A percentile compares a stretch with the other conserved stretches of the same genome.
Conservation (phyloP, 2,329 filamentous ascomycete species). For the Pseudogymnoascus sp. region DNA sequence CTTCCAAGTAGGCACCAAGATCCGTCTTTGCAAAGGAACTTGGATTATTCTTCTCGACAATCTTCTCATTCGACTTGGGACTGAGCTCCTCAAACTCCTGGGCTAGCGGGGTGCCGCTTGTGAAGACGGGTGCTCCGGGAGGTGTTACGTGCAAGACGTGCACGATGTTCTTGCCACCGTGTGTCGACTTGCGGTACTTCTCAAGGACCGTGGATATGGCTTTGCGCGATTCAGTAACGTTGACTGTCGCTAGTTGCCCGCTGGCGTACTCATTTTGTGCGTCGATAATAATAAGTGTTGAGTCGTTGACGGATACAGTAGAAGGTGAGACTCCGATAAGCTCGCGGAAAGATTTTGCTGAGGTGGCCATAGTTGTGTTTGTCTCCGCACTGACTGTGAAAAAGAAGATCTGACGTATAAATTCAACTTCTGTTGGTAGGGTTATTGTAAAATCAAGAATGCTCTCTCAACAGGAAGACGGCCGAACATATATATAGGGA, state of each 20-base stretch:
- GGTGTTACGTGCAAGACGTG: constrained; percentile 53
- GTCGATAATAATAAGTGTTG: constrained; percentile 58
- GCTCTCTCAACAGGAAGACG: not conserved
- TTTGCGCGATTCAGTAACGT: constrained; percentile 45
- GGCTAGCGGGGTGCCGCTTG: constrained; percentile 49
- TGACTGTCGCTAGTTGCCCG: constrained; percentile 45
- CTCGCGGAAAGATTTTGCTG: constrained; percentile 22
- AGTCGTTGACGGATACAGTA: constrained; percentile 49
- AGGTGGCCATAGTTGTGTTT: not conserved
- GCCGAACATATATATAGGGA: not conserved
- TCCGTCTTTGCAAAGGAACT: constrained; percentile 54
- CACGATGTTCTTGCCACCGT: constrained; percentile 34
- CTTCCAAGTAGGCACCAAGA: constrained; percentile 46
- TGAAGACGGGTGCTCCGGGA: constrained; percentile 57
- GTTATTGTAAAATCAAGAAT: not conserved
- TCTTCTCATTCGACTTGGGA: constrained; percentile 44
- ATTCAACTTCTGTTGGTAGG: not conserved
- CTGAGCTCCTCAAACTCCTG: constrained; percentile 53
- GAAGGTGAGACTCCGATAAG: constrained; percentile 44
- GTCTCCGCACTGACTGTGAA: not conserved
- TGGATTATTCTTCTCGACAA: constrained; percentile 50
- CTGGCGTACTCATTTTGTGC: constrained; percentile 57
- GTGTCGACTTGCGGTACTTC: constrained; percentile 45
- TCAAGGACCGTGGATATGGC: constrained; percentile 49
- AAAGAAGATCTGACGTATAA: not conserved